These are phyloP conservation scores for Naematelia aurantialba DNA, from an alignment of 768 basidiomycete genomes.

Conservation along the genomic window DNA sequence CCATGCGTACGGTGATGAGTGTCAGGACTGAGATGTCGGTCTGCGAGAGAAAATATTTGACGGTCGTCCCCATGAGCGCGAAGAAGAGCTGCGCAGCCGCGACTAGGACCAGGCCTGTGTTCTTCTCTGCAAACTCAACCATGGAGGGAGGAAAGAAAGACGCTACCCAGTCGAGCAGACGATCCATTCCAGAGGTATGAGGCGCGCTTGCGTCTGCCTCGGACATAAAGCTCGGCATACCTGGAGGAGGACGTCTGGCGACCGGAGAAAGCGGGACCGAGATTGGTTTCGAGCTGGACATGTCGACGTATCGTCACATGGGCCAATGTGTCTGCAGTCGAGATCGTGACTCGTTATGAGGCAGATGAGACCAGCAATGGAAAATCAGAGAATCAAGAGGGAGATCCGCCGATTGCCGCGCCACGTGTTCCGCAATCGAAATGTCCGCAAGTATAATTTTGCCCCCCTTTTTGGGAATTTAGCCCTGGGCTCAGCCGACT, in stretches of 20 bases:
- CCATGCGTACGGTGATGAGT: constrained; percentile 63
- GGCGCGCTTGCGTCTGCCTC: neutral
- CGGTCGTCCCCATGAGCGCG: constrained; percentile 59
- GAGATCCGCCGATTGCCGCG: no score
- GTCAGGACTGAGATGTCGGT: constrained; percentile 44
- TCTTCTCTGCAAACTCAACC: constrained; percentile 38
- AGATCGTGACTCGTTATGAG: no score
- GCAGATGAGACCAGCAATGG: no score
- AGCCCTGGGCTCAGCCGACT: no score
- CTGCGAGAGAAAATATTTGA: constrained; percentile 59
- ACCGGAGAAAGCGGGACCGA: constrained; percentile 8
- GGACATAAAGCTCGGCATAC: neutral
- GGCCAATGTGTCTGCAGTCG: no score
- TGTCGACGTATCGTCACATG: neutral
- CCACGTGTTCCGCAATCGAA: no score
- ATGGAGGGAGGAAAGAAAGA: constrained; percentile 1
- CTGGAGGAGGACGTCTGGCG: constrained; percentile 3
- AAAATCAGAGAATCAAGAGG: no score
- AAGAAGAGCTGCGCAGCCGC: constrained; percentile 61
- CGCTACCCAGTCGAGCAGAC: neutral
- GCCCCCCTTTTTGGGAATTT: no score
- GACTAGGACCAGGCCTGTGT: constrained; percentile 63
- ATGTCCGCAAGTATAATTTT: no score
- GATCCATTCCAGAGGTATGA: neutral
- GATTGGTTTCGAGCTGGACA: neutral